Percentiles rank a stretch among this genome's conserved stretches.
Evolutionary conservation across 176 grass and related monocot genomes (phyloP).

Genomic region (Bonia amplexicaulis): DNA sequence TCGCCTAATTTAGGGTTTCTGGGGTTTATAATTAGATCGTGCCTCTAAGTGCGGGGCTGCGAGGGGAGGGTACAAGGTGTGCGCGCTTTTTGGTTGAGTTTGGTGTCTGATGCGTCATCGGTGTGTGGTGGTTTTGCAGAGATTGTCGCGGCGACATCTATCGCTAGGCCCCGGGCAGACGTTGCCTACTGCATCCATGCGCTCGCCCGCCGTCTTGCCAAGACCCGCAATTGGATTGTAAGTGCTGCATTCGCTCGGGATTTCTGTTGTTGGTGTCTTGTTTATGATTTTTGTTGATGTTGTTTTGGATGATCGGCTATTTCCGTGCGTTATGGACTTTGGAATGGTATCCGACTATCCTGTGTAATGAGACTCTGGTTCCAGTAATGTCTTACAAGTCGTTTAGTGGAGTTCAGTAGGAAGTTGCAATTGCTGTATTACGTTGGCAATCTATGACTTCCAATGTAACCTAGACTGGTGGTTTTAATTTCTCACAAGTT

Average conservation of each 20-base stretch:
- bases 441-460: neutral
- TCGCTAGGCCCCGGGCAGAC: conserved; percentile 77
- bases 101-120: conserved; percentile 6
- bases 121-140: conserved; percentile 47
- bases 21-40: conserved; percentile 37
- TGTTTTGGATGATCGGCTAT: neutral
- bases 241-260: neutral
- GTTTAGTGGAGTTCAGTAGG: neutral
- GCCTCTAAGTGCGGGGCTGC: neutral
- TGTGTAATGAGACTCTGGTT: neutral
- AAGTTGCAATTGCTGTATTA: neutral
- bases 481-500: neutral
- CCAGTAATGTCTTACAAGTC: neutral
- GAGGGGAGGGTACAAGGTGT: neutral
- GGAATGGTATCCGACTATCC: neutral
- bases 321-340: neutral
- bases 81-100: neutral
- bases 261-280: neutral
- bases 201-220: conserved; percentile 70
- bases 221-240: conserved; percentile 99
- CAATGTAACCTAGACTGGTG: neutral
- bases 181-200: conserved; percentile 97
- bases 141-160: conserved; percentile 78
- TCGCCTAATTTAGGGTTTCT: conserved; percentile 29
- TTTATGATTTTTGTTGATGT: neutral